Conservation (phyloP, 805 yeast genomes). For the Ogataea paradorogensis region DNA sequence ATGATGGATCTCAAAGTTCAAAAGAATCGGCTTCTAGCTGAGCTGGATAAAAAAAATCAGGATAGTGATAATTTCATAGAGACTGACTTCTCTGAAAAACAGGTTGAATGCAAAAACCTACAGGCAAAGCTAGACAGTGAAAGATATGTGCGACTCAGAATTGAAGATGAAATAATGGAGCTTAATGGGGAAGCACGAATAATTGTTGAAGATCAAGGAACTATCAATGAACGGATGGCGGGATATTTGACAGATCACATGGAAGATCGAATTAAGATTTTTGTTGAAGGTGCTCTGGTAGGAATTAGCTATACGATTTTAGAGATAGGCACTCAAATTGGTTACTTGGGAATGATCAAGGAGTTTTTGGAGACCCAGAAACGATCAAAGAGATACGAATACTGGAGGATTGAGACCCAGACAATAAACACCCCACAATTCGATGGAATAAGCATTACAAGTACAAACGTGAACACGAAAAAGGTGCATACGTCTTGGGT, state of each 20-base stretch:
- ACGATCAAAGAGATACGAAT: background rate
- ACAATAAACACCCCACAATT: background rate
- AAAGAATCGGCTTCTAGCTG: constrained; percentile 9
- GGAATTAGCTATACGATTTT: constrained; percentile 14
- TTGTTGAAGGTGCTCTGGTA: constrained; percentile 10
- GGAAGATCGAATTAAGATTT: constrained; percentile 10
- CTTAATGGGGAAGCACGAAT: constrained; percentile 19
- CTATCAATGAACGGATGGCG: background rate
- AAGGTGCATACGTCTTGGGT: background rate
- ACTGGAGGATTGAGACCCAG: constrained; percentile 6
- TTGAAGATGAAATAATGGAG: constrained; percentile 24
- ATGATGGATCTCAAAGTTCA: constrained; percentile 12
- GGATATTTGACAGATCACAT: background rate
- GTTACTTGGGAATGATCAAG: background rate
- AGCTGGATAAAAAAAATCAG: constrained; percentile 5
- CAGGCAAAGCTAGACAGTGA: constrained; percentile 13
- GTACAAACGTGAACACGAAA: constrained; percentile 1
- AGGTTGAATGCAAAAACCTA: constrained; percentile 1
- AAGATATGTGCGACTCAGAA: constrained; percentile 20
- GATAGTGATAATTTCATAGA: constrained; percentile 11
- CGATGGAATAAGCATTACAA: background rate
- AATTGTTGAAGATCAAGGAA: constrained; percentile 5
- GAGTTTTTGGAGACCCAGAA: constrained; percentile 5
- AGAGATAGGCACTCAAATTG: background rate
- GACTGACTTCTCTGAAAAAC: background rate